Evolutionary conservation across 2,329 filamentous ascomycete genomes (phyloP), one percentile per base, ranked within the genome.

Genomic region (Aspergillus sp.): DNA sequence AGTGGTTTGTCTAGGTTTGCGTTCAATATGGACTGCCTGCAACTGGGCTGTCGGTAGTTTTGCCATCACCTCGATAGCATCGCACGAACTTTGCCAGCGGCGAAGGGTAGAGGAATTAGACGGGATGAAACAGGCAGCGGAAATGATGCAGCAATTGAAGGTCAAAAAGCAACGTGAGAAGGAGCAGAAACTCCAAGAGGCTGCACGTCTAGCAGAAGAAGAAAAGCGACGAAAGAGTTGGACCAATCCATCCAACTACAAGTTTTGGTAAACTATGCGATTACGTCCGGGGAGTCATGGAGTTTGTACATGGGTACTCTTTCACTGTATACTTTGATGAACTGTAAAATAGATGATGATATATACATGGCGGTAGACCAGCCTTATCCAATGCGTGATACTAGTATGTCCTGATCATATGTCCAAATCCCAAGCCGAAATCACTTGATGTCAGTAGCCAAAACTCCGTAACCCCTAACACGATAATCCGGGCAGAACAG

Each of bases 1-100:
- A 26, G 2, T 33, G 26, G 12, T 52, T 42, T 45, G 47, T 45
- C 45, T 48, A 64, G 61, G 63, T 32, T 32, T 61, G 79, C 81
- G 77, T 38, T 75, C 77, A 12, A 69, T 88, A 50, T 78, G 77
- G 47, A 80, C 78, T 58, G 81, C 86, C 1, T 83, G 85, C 33
- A 94, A 94, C 60, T 94, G 87, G 86, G 89, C 88, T 0, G 88
- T 93, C 4, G 86, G 82, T 5, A 76, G 81, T 33, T 94, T 93
- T 64, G 74, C 83, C 27, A 63, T 85, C 19, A 79, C 78, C 5
- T 83, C 85, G n/a, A 73, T 85, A 41, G 76, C 77, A 29, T 83
- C 84, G 43, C 93, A 89, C 69, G 88, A 96, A 68, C 88, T 85
- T 60, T 97, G 91, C 70, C 82, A 89, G 60, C 83, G 82, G 55